Conservation (phyloP, 805 yeast genomes). For the Yarrowia bubula region DNA sequence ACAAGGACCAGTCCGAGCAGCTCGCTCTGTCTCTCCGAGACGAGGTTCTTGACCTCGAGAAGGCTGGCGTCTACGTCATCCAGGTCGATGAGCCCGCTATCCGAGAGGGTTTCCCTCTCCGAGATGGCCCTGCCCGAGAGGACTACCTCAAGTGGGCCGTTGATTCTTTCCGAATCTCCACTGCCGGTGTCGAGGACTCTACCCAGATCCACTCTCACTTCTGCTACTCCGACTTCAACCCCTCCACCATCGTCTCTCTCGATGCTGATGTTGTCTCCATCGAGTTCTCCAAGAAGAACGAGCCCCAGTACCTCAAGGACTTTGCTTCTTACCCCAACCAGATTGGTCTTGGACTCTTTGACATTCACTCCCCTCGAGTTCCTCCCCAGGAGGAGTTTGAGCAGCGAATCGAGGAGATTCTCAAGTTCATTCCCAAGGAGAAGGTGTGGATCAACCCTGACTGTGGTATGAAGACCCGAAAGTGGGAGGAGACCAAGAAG, state of each 20-base stretch:
- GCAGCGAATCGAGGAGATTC: slow-evolving; percentile 87
- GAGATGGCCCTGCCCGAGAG: slow-evolving; percentile 95
- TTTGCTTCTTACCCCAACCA: slow-evolving; percentile 99
- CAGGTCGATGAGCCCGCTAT: slow-evolving; percentile 99
- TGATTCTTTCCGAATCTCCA: slow-evolving; percentile 98
- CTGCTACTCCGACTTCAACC: slow-evolving; percentile 99
- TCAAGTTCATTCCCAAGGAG: slow-evolving; percentile 95
- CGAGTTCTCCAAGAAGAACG: slow-evolving; percentile 99
- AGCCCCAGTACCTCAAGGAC: slow-evolving; percentile 96
- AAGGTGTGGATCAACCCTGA: slow-evolving; percentile 99
- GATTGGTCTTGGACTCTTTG: slow-evolving; percentile 98
- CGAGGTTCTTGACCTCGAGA: slow-evolving; percentile 97
- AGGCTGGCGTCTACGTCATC: slow-evolving; percentile 95
- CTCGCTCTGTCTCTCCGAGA: slow-evolving; percentile 97
- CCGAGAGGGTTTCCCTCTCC: slow-evolving; percentile 99
- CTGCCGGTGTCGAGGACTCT: slow-evolving; percentile 91
- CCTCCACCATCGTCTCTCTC: slow-evolving; percentile 98
- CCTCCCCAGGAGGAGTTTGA: slow-evolving; percentile 97
- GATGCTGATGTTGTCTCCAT: slow-evolving; percentile 99
- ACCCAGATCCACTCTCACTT: slow-evolving; percentile 99
- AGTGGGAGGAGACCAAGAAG: slow-evolving; percentile 96
- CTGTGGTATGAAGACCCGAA: slow-evolving; percentile 99
- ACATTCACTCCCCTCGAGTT: slow-evolving; percentile 99
- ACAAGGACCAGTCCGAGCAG: slow-evolving; percentile 92
- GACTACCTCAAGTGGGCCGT: slow-evolving; percentile 99